Evolutionary conservation across 805 yeast species (phyloP).

Genomic region (Nakazawaea sp.): DNA sequence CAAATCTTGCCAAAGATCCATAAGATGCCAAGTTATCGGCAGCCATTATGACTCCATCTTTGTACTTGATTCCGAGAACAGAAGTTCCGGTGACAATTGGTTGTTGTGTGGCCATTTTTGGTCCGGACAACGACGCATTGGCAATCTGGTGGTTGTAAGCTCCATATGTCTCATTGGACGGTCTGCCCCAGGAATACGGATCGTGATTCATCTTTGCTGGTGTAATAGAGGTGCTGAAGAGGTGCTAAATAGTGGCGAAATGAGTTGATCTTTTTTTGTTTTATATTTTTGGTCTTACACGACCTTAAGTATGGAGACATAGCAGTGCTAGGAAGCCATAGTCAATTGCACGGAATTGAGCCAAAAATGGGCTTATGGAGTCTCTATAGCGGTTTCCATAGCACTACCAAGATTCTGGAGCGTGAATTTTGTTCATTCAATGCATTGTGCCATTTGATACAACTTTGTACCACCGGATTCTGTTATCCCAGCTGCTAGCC

Average conservation of each 20-base stretch:
- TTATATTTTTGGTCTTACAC: background rate
- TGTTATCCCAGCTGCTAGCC: too few species aligned
- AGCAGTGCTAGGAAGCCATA: too few species aligned
- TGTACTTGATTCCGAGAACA: constrained; percentile 84
- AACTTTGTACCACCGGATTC: too few species aligned
- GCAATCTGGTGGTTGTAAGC: constrained; percentile 70
- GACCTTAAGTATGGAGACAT: too few species aligned
- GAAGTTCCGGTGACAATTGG: constrained; percentile 97
- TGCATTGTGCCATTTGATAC: too few species aligned
- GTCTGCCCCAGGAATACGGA: constrained; percentile 95
- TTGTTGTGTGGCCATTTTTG: constrained; percentile 81
- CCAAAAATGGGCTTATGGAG: too few species aligned
- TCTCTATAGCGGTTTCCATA: too few species aligned
- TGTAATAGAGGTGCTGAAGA: background rate
- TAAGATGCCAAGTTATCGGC: constrained; percentile 93
- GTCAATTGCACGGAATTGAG: too few species aligned
- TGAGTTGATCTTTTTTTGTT: background rate
- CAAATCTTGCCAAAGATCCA: constrained; percentile 87
- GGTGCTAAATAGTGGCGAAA: constrained; percentile 4
- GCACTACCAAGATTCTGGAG: too few species aligned
- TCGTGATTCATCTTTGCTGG: constrained; percentile 80
- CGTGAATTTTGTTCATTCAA: too few species aligned
- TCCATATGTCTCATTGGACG: constrained; percentile 77
- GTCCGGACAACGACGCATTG: constrained; percentile 38
- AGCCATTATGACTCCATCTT: constrained; percentile 87